Evolutionary conservation across 352 stramenopile genomes (phyloP).

Genomic region (Globisporangium parvum): DNA sequence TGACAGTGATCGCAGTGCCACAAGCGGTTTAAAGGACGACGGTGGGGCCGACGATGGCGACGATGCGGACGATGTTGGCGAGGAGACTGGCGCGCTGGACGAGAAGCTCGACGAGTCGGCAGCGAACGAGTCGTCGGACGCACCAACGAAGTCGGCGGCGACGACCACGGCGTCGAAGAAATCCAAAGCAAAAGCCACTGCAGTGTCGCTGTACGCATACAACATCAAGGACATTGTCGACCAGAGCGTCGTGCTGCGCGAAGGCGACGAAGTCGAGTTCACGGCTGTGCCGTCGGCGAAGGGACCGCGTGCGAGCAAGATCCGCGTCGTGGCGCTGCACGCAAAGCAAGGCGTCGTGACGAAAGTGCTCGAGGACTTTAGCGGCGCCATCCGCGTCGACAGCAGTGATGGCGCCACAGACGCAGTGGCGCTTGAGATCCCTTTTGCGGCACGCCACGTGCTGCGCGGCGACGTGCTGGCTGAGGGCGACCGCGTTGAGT

Average conservation of each 20-base stretch:
- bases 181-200: constrained; percentile 10
- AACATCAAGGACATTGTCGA: constrained; percentile 67
- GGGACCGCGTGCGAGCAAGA: constrained; percentile 41
- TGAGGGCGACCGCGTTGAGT: constrained; percentile 71
- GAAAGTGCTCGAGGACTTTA: constrained; percentile 35
- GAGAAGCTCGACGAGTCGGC: constrained; percentile 13
- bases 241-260: constrained; percentile 43
- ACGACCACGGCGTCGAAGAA: constrained; percentile 8
- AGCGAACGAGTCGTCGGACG: not conserved
- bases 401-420: constrained; percentile 4
- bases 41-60: constrained; percentile 10
- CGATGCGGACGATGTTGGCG: constrained; percentile 17
- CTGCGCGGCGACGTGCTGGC: constrained; percentile 52
- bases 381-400: constrained; percentile 56
- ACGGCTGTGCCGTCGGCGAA: constrained; percentile 37
- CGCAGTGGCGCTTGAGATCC: constrained; percentile 19
- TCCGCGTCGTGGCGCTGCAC: constrained; percentile 47
- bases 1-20: not conserved
- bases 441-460: constrained; percentile 45
- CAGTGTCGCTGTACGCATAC: constrained; percentile 35
- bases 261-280: constrained; percentile 73
- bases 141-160: not conserved
- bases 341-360: constrained; percentile 57
- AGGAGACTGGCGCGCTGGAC: constrained; percentile 10
- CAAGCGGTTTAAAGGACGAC: constrained; percentile 11